A percentile compares a stretch with the other conserved stretches of the same genome.
These are phyloP conservation scores for Amyloporia xantha DNA, from an alignment of 768 basidiomycete genomes.

Conservation along the genomic window DNA sequence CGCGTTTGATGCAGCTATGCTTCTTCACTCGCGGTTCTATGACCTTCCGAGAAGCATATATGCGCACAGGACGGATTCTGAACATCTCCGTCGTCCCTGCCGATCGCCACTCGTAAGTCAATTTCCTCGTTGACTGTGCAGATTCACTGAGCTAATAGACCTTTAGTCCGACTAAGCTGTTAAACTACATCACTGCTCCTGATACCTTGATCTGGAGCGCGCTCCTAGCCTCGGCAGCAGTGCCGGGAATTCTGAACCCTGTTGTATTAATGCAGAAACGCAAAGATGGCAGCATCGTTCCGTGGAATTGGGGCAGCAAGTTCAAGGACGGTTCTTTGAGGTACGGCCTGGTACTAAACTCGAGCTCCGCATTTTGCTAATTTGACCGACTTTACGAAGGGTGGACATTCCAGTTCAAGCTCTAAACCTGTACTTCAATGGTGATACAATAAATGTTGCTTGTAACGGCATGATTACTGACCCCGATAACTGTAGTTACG, in stretches of 20 bases:
- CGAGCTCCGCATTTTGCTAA: background rate
- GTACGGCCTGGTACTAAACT: conserved; percentile 31
- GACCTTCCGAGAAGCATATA: conserved; percentile 94
- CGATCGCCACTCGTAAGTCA: conserved; percentile 73
- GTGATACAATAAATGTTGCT: conserved; percentile 25
- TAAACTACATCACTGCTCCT: conserved; percentile 96
- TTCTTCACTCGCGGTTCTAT: conserved; percentile 92
- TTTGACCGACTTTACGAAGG: conserved; percentile 32
- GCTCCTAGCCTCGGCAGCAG: conserved; percentile 84
- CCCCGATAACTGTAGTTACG: conserved; percentile 48
- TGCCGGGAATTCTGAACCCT: conserved; percentile 92
- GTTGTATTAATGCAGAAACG: conserved; percentile 94
- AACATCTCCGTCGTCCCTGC: conserved; percentile 93
- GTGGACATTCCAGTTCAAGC: conserved; percentile 94
- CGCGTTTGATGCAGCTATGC: conserved; percentile 43
- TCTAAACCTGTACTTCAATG: conserved; percentile 85
- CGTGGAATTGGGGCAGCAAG: conserved; percentile 92
- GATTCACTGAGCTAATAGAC: conserved; percentile 6
- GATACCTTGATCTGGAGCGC: conserved; percentile 83
- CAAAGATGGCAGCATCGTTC: conserved; percentile 69
- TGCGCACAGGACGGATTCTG: conserved; percentile 86
- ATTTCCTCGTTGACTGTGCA: background rate
- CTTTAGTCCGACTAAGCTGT: conserved; percentile 81
- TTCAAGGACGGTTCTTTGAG: conserved; percentile 92
- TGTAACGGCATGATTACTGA: background rate